Evolutionary conservation across 164 flowering plant genomes (phyloP), one percentile per base, ranked within the genome.

Genomic region (Echeveria elegans): DNA sequence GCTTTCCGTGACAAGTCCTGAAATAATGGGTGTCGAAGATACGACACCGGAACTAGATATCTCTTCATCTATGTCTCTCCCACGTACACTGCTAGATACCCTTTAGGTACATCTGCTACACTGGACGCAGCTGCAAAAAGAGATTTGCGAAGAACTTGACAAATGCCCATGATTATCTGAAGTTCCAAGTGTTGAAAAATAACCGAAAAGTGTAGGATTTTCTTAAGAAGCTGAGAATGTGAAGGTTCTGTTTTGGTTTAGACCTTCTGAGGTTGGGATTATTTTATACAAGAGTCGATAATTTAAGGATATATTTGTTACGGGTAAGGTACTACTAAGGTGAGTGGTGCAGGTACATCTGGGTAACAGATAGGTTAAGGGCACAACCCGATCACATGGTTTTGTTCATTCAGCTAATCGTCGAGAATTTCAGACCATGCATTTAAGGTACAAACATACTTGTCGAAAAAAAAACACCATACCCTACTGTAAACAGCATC

Each of bases 21-120:
- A 60, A 81, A 82, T 40, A 47, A 68, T 68, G 85, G 80, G 4
- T 82, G 75, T 43, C 72, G 81, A 73, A 84, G 71, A 67, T 56
- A 82, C 2, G 81, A 71, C 6, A 81, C 52, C 0, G 86, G 86
- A 34, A 83, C 69, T 45, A 79, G 66, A 67, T 72, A 78, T 10
- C 81, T 23, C 63, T 71, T 77, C 72, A n/a, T 75, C 23, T 74
- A 31, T 19, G 19, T 24, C 65, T 77, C 81, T 56, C 81, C 83
- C 16, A 78, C 81, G 48, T 78, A 78, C 32, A 81, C 81, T 37
- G 73, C 72, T 16, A 74, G 37, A 60, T 71, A 68, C 28, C 83
- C 83, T 63, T 74, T 76, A 21, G 81, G 83, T 12, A 74, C 78
- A 65, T 70, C 67, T 30, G 62, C 21, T 29, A 26, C 47, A 18